Evolutionary conservation across 164 flowering plant species (phyloP).

Genomic region (Stephania cephalantha): DNA sequence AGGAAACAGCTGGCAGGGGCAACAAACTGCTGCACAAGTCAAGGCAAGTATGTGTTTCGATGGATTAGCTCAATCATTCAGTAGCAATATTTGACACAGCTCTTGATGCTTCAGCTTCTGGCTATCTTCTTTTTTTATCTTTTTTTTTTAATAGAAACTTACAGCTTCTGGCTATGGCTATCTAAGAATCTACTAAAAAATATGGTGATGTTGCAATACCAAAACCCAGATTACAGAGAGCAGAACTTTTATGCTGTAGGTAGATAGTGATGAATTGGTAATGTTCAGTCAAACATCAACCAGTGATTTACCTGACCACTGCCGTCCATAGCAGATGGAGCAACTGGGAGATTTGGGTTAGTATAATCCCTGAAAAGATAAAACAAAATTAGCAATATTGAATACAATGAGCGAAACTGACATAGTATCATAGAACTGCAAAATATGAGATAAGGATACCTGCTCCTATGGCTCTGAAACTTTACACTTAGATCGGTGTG

Average conservation of each 20-base stretch:
- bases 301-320: conserved; percentile 59
- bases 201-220: background rate
- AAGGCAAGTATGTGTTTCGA: background rate
- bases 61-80: background rate
- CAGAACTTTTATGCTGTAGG: background rate
- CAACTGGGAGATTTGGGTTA: conserved; percentile 89
- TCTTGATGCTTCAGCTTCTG: conserved; percentile 2
- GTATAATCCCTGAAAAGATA: conserved; percentile 77
- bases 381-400: background rate
- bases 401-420: background rate
- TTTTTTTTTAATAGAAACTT: too few relatives aligned
- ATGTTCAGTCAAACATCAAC: background rate
- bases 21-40: background rate
- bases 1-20: background rate
- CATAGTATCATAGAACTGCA: background rate
- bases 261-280: background rate
- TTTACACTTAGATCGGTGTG: conserved; percentile 90
- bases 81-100: background rate
- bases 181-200: background rate
- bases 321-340: conserved; percentile 89
- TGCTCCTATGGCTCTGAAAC: conserved; percentile 92
- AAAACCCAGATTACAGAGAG: background rate
- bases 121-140: background rate
- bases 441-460: conserved; percentile 34
- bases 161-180: background rate